Percentiles rank a stretch among this genome's conserved stretches.
Conservation (phyloP, 148 eudicot species). For the Chenopodium formosanum region DNA sequence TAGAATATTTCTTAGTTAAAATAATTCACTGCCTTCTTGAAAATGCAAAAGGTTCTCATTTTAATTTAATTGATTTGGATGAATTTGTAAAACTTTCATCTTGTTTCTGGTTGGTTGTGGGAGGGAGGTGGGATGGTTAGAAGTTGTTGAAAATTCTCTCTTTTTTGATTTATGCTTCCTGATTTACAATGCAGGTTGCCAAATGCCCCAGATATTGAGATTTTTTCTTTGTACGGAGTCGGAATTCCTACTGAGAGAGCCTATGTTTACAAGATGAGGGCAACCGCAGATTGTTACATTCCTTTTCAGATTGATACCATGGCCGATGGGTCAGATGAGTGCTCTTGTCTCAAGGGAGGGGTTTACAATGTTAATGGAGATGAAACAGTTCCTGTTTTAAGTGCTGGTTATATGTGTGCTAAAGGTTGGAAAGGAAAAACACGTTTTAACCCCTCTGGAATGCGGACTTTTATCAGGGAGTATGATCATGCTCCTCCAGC, state of each 20-base stretch:
- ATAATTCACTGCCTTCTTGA: too few relatives aligned
- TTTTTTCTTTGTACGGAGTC: conserved; percentile 82
- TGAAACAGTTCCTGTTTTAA: conserved; percentile 81
- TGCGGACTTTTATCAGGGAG: conserved; percentile 58
- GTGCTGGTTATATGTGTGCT: conserved; percentile 84
- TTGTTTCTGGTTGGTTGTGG: background rate
- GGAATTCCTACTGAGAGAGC: conserved; percentile 92
- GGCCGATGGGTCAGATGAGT: conserved; percentile 49
- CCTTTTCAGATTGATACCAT: conserved; percentile 80
- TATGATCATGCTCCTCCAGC: conserved; percentile 81
- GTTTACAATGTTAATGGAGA: conserved; percentile 82
- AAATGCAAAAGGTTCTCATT: background rate
- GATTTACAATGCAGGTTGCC: conserved; percentile 54
- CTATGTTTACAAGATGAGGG: conserved; percentile 62
- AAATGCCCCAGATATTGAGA: conserved; percentile 83
- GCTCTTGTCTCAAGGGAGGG: conserved; percentile 62
- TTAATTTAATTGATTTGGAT: background rate
- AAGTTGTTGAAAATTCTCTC: background rate
- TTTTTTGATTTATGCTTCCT: background rate
- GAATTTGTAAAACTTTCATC: too few relatives aligned
- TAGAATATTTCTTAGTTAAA: too few relatives aligned
- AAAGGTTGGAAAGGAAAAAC: conserved; percentile 89
- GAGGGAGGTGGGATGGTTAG: background rate
- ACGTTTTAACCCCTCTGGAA: conserved; percentile 82
- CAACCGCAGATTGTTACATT: conserved; percentile 64